Percentiles rank a stretch among this genome's conserved stretches.
Evolutionary conservation across 208 protist genomes (phyloP).

Genomic region (Crithidia bombi): DNA sequence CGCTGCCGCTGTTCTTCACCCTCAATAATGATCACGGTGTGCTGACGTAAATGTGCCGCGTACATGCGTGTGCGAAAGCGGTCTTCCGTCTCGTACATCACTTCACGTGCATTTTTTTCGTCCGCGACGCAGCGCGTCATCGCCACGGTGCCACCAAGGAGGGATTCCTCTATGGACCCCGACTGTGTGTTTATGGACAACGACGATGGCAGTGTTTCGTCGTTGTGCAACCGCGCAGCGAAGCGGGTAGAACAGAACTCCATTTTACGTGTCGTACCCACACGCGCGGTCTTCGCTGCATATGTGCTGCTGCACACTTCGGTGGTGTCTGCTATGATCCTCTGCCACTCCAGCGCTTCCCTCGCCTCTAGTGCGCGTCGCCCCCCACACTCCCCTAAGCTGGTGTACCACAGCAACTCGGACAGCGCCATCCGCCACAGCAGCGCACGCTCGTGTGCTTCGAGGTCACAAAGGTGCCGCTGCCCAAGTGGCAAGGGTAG

Average conservation of each 20-base stretch:
- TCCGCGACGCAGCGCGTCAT: neutral
- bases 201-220: neutral
- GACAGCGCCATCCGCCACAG: conserved; percentile 10
- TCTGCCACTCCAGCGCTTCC: neutral
- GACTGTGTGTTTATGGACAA: too few relatives aligned
- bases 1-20: conserved; percentile 3
- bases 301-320: too few relatives aligned
- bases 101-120: neutral
- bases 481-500: conserved; percentile 2
- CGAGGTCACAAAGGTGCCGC: conserved; percentile 17
- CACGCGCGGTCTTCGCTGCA: neutral
- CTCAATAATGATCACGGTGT: neutral
- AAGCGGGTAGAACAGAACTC: neutral
- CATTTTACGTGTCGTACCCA: neutral
- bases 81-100: neutral
- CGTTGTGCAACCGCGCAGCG: neutral
- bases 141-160: too few relatives aligned
- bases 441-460: conserved; percentile 12
- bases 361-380: conserved; percentile 6
- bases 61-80: neutral
- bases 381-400: conserved; percentile 8
- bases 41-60: neutral
- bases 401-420: conserved; percentile 11
- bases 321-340: neutral
- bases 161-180: too few relatives aligned